Base-by-base conservation (phyloP, 2,329 filamentous ascomycete species). In the Ophiocordyceps camponoti-floridani region DNA sequence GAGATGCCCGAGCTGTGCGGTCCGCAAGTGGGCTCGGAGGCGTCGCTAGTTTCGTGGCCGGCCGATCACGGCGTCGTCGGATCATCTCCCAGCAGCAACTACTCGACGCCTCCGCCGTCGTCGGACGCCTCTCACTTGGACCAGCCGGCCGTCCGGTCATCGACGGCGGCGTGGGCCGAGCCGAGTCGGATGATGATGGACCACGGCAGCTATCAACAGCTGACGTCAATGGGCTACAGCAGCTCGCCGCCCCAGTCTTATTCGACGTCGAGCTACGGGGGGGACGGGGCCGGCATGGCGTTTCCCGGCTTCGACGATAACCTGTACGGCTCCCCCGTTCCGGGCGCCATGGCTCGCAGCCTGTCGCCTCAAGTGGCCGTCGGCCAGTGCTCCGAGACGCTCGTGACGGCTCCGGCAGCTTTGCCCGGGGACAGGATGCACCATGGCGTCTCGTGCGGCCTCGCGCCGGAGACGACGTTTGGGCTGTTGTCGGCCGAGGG, bases 361-460 rank as follows among this genome's bases (percentile, higher is more conserved):
- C 60, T 65, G 50, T 68, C 67, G 55, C 67, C 69, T 59, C 61
- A 62, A 55, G 56, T 64, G 53, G 62, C 65, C 51, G 61, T 65
- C 55, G 61, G 64, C 56, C 63, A 67, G 59, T 62, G 62, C 52
- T 62, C 63, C 59, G 70, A 70, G 58, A 62, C 65, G 59, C 52
- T 73, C 62, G 62, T 70, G 57, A 66, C 65, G 52, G 53, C 66
- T 50, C 56, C 66, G 46, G 54, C 63, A 49, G 54, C 65, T 47
- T 53, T 67, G 47, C 57, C 63, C 44, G 47, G 56, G 47, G 56
- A 57, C 43, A 51, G 59, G 44, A 41, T 55, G 47, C 51, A 63
- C 47, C 59, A 58, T 53, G 50, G 62, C 47, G 51, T 61, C 49
- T 54, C 58, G 43, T 57, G 63, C 51, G 54, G 59, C 47, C 63